Base-by-base conservation (phyloP, 805 yeast genomes). In the Brettanomyces nanus region DNA sequence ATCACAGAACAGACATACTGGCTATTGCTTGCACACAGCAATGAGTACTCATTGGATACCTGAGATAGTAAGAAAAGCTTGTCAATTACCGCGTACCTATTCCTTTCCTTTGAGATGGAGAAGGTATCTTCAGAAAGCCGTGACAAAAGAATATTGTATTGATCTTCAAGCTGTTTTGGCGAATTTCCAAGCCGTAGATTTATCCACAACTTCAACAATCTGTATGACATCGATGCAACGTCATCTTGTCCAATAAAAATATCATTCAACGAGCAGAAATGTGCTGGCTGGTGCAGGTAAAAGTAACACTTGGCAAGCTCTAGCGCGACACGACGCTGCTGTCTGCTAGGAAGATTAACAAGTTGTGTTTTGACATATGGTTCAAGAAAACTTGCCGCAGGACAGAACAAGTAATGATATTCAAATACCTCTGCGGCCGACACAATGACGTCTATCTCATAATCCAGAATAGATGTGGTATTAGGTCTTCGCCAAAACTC, bases 381-480 rank as follows among this genome's bases (percentile, higher is more conserved):
- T 6, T 46, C 42, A 10, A 54, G 10, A 6, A 55, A 14, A n/a
- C 30, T 26, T 5, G 36, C 21, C 4, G 48, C 45, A 31, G 47
- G 38, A 1, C 37, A 20, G 21, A 42, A 29, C 9, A 54, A 30
- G 20, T 45, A 37, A 26, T 53, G 47, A 38, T 48, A 49, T 4
- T 43, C 39, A 28, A 68, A 47, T 29, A 48, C 54, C 5, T 41
- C 39, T 3, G 56, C 23, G 0, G 59, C 33, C 17, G 44, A 42
- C 13, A 37, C 32, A 17, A 65, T 33, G 13, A 69, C 54, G 4
- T 54, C 54, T 19, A 45, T 35, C 38, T 68, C 73, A 42, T 53
- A 54, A 0, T 39, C 33, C 5, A 46, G 34, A 17, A 57, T 38
- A 22, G 13, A 19, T 5, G 20, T 2, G 14, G 18, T 28, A 28